Percentiles rank a stretch among this genome's conserved stretches.
These are phyloP conservation scores for Solanum tacnaense DNA, from an alignment of 257 asterid species.

Conservation along the genomic window DNA sequence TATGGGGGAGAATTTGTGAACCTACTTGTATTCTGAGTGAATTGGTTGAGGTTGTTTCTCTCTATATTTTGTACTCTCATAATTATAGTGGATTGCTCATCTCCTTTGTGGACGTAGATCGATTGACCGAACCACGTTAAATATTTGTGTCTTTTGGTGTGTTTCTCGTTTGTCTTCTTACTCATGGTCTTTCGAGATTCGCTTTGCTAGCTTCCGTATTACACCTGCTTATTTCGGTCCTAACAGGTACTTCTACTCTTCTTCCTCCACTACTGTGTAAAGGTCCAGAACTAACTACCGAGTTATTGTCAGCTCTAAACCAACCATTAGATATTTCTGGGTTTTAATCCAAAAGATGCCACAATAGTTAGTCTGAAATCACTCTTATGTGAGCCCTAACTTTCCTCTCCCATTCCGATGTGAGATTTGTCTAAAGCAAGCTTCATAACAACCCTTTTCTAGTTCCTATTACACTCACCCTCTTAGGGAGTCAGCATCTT, in stretches of 20 bases:
- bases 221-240: too few relatives aligned
- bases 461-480: background rate
- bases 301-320: background rate
- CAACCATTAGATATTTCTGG: background rate
- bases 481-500: background rate
- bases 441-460: background rate
- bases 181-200: too few relatives aligned
- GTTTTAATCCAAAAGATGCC: background rate
- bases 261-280: background rate
- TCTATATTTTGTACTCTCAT: too few relatives aligned
- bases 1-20: too few relatives aligned
- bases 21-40: too few relatives aligned
- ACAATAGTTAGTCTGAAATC: background rate
- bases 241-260: background rate
- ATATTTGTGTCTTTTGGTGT: too few relatives aligned
- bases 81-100: too few relatives aligned
- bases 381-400: background rate
- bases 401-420: background rate
- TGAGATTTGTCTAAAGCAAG: background rate
- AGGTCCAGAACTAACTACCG: background rate
- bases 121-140: too few relatives aligned
- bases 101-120: too few relatives aligned
- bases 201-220: too few relatives aligned
- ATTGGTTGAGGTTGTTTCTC: too few relatives aligned
- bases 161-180: too few relatives aligned